phyloP scores from a whole-genome alignment of 441 rosid species.

The Omphalea diandra region DNA sequence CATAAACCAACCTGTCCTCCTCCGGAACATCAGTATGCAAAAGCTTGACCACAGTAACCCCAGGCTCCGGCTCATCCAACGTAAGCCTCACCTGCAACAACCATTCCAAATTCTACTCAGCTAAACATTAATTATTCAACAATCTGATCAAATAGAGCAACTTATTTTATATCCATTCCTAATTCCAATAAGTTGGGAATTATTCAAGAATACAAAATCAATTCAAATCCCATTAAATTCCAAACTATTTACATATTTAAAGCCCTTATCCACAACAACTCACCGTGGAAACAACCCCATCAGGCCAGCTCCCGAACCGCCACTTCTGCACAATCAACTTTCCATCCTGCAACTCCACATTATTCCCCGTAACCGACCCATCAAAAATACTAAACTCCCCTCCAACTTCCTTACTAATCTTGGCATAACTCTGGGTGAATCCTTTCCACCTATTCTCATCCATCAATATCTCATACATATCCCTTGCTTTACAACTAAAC shows the following conservation, averaged over 20 bases:
- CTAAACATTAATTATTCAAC: too few species aligned
- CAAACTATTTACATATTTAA: neutral
- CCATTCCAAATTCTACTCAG: slow-evolving; percentile 9
- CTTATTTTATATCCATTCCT: too few species aligned
- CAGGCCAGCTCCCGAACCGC: slow-evolving; percentile 98
- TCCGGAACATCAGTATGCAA: slow-evolving; percentile 81
- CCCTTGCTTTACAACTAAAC: slow-evolving; percentile 73
- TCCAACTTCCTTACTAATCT: slow-evolving; percentile 76
- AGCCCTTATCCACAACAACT: too few species aligned
- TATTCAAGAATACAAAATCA: too few species aligned
- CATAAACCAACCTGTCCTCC: slow-evolving; percentile 80
- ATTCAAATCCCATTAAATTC: neutral
- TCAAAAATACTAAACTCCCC: slow-evolving; percentile 80
- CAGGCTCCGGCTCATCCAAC: slow-evolving; percentile 77
- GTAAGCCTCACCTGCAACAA: slow-evolving; percentile 68
- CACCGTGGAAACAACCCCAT: slow-evolving; percentile 79
- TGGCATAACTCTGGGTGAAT: slow-evolving; percentile 85
- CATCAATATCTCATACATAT: slow-evolving; percentile 85
- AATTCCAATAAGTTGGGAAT: too few species aligned
- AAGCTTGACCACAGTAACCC: slow-evolving; percentile 68
- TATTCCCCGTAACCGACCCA: slow-evolving; percentile 83
- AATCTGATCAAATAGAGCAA: too few species aligned
- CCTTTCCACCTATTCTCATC: slow-evolving; percentile 97
- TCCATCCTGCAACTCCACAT: slow-evolving; percentile 66
- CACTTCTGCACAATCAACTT: slow-evolving; percentile 87